phyloP scores from a whole-genome alignment of 2,329 filamentous ascomycete species.

The Escovopsis sp. region DNA sequence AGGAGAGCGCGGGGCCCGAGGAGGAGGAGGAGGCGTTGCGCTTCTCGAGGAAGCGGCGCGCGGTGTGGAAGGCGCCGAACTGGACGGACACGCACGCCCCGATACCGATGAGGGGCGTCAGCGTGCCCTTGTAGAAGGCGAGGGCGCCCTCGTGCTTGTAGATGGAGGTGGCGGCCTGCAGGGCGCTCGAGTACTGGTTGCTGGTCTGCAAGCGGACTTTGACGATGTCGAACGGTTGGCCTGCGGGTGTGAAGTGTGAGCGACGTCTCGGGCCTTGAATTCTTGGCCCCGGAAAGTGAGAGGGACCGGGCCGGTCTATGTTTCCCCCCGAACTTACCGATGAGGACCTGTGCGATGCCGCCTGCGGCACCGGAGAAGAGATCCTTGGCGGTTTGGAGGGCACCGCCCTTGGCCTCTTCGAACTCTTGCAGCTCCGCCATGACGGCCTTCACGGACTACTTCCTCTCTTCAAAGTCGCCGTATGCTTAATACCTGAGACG shows the following conservation, averaged over 20 bases:
- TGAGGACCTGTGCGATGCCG: conserved; percentile 82
- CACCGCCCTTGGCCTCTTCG: conserved; percentile 21
- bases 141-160: conserved; percentile 74
- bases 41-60: conserved; percentile 71
- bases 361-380: conserved; percentile 81
- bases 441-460: neutral
- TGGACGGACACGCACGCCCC: conserved; percentile 97
- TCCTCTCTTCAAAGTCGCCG: neutral
- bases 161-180: conserved; percentile 71
- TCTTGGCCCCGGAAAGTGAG: too few species aligned
- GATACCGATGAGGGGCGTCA: conserved; percentile 89
- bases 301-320: too few species aligned
- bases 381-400: conserved; percentile 64
- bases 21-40: conserved; percentile 50
- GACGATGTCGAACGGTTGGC: conserved; percentile 75
- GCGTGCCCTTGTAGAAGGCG: conserved; percentile 96
- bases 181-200: conserved; percentile 62
- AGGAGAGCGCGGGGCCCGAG: conserved; percentile 47
- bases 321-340: conserved; percentile 65
- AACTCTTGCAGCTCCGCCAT: conserved; percentile 16
- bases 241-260: too few species aligned
- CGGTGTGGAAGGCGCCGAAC: conserved; percentile 92
- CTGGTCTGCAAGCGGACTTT: conserved; percentile 94
- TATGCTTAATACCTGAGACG: too few species aligned
- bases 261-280: too few species aligned